These are phyloP conservation scores for Arxiozyma bovina DNA, from an alignment of 1,139 yeast genomes.

Conservation along the genomic window DNA sequence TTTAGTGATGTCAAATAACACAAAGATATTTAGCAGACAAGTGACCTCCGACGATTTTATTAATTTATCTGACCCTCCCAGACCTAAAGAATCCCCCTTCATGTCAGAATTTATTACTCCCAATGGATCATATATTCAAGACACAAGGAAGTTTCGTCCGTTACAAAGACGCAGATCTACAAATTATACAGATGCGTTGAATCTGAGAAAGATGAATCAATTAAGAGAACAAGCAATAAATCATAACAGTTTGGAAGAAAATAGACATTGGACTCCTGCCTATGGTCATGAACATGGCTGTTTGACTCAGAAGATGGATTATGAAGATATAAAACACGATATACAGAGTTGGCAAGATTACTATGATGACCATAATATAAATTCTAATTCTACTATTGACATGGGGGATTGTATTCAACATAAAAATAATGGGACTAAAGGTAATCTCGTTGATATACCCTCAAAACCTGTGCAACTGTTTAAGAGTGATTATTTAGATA, in stretches of 20 bases:
- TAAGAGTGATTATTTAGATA: conserved; percentile 1
- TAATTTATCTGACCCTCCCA: conserved; percentile 25
- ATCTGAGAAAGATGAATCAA: conserved; percentile 6
- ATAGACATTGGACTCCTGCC: neutral
- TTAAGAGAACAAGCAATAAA: neutral
- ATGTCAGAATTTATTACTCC: conserved; percentile 9
- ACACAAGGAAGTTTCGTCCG: neutral
- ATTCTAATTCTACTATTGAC: conserved; percentile 2
- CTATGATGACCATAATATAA: neutral
- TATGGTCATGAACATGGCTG: neutral
- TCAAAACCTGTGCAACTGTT: neutral
- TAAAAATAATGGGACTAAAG: neutral
- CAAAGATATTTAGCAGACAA: neutral
- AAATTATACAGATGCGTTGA: conserved; percentile 19
- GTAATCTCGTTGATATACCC: neutral
- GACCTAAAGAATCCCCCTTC: conserved; percentile 20
- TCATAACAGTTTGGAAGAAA: neutral
- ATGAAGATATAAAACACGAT: conserved; percentile 15
- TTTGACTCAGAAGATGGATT: conserved; percentile 9
- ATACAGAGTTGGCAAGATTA: conserved; percentile 9
- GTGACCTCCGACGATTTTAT: conserved; percentile 20
- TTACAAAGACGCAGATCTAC: conserved; percentile 18
- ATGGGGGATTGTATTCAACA: conserved; percentile 14
- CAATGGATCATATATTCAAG: neutral
- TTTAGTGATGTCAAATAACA: neutral